Evolutionary conservation across 805 yeast genomes (phyloP).

Genomic region (Tetrapisispora taiwanensis): DNA sequence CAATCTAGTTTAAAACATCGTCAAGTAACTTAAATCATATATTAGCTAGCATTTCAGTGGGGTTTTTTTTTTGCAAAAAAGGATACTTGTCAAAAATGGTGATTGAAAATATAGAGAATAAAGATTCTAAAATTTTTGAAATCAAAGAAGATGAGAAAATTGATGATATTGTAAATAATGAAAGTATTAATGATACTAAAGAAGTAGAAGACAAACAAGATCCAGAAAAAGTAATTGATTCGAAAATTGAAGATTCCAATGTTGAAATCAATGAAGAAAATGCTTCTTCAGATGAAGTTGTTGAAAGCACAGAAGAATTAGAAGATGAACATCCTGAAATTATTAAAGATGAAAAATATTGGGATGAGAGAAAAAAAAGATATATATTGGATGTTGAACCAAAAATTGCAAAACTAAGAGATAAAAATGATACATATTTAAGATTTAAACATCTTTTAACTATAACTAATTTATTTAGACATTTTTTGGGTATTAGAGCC

Average conservation of each 20-base stretch:
- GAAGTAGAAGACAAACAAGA: not conserved
- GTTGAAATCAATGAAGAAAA: not conserved
- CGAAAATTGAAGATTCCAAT: not conserved
- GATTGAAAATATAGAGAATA: not conserved
- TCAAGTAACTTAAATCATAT: no score
- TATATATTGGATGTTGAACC: constrained; percentile 46
- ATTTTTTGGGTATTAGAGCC: constrained; percentile 74
- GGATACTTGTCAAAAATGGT: not conserved
- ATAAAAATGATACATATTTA: constrained; percentile 58
- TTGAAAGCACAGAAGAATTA: not conserved
- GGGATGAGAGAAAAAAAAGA: constrained; percentile 35
- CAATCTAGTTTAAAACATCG: no score
- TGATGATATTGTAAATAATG: not conserved
- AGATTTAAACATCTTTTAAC: constrained; percentile 75
- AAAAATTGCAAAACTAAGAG: constrained; percentile 43
- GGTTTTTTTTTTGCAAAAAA: not conserved
- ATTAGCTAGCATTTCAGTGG: no score
- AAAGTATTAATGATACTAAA: no score
- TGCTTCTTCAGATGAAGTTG: not conserved
- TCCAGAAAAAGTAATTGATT: not conserved
- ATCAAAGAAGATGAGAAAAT: not conserved
- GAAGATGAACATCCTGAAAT: not conserved
- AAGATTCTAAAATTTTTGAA: not conserved
- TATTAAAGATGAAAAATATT: constrained; percentile 1
- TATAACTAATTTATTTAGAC: constrained; percentile 76